Evolutionary conservation across 2,329 filamentous ascomycete species (phyloP).

Genomic region (Aspergillus thermomutatus): DNA sequence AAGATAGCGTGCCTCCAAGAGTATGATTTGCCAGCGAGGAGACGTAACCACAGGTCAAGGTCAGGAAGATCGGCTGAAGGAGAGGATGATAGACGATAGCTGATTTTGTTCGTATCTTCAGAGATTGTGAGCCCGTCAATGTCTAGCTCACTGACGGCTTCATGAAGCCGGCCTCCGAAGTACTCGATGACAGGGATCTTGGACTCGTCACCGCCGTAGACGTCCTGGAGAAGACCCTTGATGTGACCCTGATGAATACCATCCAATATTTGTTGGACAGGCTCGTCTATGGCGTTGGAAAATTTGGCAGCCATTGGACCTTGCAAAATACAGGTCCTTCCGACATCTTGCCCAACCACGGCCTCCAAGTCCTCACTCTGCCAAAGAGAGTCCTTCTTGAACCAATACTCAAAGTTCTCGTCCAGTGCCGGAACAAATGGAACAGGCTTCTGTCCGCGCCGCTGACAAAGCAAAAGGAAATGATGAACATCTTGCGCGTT

Average conservation of each 20-base stretch:
- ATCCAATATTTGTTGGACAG: conserved; percentile 90
- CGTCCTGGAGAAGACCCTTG: conserved; percentile 69
- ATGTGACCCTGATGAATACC: conserved; percentile 89
- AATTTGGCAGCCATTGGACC: conserved; percentile 90
- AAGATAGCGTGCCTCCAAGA: conserved; percentile 96
- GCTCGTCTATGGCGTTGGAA: conserved; percentile 85
- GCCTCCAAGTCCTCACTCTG: conserved; percentile 97
- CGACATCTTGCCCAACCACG: conserved; percentile 93
- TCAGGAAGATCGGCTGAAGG: conserved; percentile 72
- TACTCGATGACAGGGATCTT: conserved; percentile 87
- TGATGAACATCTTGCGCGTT: conserved; percentile 98
- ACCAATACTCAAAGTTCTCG: conserved; percentile 97
- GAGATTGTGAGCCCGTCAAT: conserved; percentile 82
- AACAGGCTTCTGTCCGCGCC: conserved; percentile 89
- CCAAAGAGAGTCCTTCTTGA: conserved; percentile 99
- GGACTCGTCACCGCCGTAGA: conserved; percentile 71
- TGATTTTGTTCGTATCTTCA: conserved; percentile 74
- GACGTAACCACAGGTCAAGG: conserved; percentile 77
- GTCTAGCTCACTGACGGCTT: conserved; percentile 68
- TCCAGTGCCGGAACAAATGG: conserved; percentile 95
- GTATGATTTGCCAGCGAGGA: conserved; percentile 79
- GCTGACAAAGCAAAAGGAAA: conserved; percentile 88
- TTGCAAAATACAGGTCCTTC: conserved; percentile 92
- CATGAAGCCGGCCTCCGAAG: conserved; percentile 81
- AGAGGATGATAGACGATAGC: conserved; percentile 76